These are phyloP conservation scores for Byssoonygena ceratinophila DNA, from an alignment of 2,329 filamentous ascomycete species.

Conservation along the genomic window DNA sequence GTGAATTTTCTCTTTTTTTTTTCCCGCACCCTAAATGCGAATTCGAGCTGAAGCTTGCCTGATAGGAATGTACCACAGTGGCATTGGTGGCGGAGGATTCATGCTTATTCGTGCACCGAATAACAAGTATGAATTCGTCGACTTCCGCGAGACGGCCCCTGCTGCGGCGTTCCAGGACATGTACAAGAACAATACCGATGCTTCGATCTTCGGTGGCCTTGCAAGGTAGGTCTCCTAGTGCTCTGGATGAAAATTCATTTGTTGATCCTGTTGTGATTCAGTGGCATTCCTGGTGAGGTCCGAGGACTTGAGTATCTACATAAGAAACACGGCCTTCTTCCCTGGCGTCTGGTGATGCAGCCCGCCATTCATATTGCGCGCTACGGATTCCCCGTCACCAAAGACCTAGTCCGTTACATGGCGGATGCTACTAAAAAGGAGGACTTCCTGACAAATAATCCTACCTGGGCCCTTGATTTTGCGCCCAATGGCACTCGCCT, in stretches of 20 bases:
- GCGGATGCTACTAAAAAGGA: constrained; percentile 39
- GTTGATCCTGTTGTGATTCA: constrained; percentile 19
- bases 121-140: constrained; percentile 73
- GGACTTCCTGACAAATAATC: constrained; percentile 64
- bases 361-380: constrained; percentile 66
- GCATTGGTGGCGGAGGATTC: constrained; percentile 85
- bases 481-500: constrained; percentile 68
- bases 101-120: constrained; percentile 63
- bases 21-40: background rate
- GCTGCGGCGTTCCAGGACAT: constrained; percentile 73
- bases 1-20: background rate
- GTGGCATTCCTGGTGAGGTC: constrained; percentile 51
- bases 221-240: constrained; percentile 39
- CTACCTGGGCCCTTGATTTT: constrained; percentile 78
- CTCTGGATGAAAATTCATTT: background rate
- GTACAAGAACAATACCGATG: constrained; percentile 60
- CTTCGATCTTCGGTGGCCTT: constrained; percentile 61
- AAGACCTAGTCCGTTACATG: constrained; percentile 69
- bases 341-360: constrained; percentile 61
- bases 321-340: constrained; percentile 46
- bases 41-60: background rate
- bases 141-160: constrained; percentile 82
- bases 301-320: constrained; percentile 72
- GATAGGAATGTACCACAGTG: constrained; percentile 61
- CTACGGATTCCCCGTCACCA: constrained; percentile 60